Conservation (phyloP, 2,329 filamentous ascomycete species). For the Ophiocordyceps australis region DNA sequence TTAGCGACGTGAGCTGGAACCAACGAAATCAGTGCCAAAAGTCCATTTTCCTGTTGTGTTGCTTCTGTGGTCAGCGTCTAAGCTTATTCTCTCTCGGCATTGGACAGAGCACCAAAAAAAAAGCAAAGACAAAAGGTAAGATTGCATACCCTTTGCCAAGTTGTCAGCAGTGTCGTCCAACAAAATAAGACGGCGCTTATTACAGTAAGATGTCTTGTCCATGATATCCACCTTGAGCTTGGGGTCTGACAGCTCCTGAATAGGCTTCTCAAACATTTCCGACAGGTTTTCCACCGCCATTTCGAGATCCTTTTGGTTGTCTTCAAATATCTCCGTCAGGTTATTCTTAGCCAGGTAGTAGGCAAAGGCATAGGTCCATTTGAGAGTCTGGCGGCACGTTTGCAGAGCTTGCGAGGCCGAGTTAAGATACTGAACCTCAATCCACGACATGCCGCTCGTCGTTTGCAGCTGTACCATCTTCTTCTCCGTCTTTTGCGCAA, state of each 20-base stretch:
- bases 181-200: constrained; percentile 74
- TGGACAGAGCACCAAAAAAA: not conserved
- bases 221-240: constrained; percentile 96
- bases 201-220: constrained; percentile 97
- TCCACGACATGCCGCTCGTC: constrained; percentile 93
- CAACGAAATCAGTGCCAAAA: constrained; percentile 11
- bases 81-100: not conserved
- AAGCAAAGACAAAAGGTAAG: not conserved
- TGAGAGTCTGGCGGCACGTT: constrained; percentile 92
- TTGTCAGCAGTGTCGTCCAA: constrained; percentile 89
- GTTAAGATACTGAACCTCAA: constrained; percentile 94
- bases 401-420: constrained; percentile 85
- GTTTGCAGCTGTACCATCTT: constrained; percentile 97
- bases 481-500: constrained; percentile 91
- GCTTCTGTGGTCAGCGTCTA: no score
- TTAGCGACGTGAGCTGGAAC: no score
- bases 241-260: constrained; percentile 64
- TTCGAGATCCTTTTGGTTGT: constrained; percentile 95
- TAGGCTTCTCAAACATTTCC: constrained; percentile 98
- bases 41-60: constrained; percentile 29
- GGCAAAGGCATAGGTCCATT: constrained; percentile 98
- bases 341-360: constrained; percentile 97
- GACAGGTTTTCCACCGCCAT: constrained; percentile 92
- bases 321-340: constrained; percentile 90
- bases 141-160: constrained; percentile 53